phyloP scores from a whole-genome alignment of 176 grass and related monocot species.

The maize (Zea mays) region Zm-B73-REFERENCE-NAM-5.0 NC_050103.1:171370001-171370500 shows the following conservation, averaged over 20 bases:
- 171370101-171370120: conserved; percentile 63
- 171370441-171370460: conserved; percentile 1
- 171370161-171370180: conserved; percentile 2
- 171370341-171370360: conserved; percentile 70
- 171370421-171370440: conserved; percentile 73
- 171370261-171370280: conserved; percentile 67
- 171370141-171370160: conserved; percentile 28
- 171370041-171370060: conserved; percentile 60
- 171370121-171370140: conserved; percentile 65
- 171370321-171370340: conserved; percentile 69
- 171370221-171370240: conserved; percentile 38
- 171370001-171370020: background rate
- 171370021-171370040: conserved; percentile 41
- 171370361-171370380: conserved; percentile 65
- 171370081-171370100: conserved; percentile 55
- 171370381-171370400: conserved; percentile 60
- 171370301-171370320: conserved; percentile 68
- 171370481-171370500: conserved; percentile 9
- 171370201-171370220: conserved; percentile 1
- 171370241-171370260: conserved; percentile 63
- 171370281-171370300: conserved; percentile 58
- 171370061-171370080: conserved; percentile 70
- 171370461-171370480: conserved; percentile 4
- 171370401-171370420: conserved; percentile 61
- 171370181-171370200: conserved; percentile 10